Evolutionary conservation across 345 rosid species (phyloP), one percentile per base, ranked within the genome.

Genomic region (Gossypium herbaceum): DNA sequence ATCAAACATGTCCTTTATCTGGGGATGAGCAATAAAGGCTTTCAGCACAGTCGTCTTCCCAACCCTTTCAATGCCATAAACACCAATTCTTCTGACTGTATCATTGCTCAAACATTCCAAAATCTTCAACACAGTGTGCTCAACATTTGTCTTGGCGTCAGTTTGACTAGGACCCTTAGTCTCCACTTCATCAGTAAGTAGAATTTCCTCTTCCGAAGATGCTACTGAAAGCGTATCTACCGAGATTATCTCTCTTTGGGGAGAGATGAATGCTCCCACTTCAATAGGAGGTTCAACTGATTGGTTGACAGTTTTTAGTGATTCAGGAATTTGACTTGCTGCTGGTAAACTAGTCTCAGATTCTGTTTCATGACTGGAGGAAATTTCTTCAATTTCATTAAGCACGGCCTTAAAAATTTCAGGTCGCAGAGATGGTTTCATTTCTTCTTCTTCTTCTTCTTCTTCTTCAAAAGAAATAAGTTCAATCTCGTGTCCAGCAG

Each of bases 1-100:
- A 24, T 69, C 65, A 60, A 81, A 81, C 22, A 10, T 24, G 59
- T n/a, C 29, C 16, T n/a, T 25, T 72, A 50, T 48, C 54, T 22
- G 29, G 66, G 55, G 55, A 73, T 43, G 16, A 45, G 24, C 29
- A 11, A 43, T 73, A 17, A 73, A 58, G 39, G 64, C 67, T 60
- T 73, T 73, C 39, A 73, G 51, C 39, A 58, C 15, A 12, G 67
- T 59, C 4, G 67, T 73, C 67, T 73, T 79, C 1, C 82, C 84
- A 22, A 76, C 39, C 12, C 76, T 78, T n/a, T 44, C 75, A 58
- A 16, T 66, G 9, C 84, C 84, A 55, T 19, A 69, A 73, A 82
- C 75, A 22, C 84, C 80, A 1, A 82, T 62, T 17, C 52, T 62
- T 55, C n/a, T 27, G 11, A 54, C 44, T 0, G 12, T 39, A 45